These are phyloP conservation scores for Saprolegnia diclina DNA, from an alignment of 352 stramenopile genomes.

Conservation along the genomic window DNA sequence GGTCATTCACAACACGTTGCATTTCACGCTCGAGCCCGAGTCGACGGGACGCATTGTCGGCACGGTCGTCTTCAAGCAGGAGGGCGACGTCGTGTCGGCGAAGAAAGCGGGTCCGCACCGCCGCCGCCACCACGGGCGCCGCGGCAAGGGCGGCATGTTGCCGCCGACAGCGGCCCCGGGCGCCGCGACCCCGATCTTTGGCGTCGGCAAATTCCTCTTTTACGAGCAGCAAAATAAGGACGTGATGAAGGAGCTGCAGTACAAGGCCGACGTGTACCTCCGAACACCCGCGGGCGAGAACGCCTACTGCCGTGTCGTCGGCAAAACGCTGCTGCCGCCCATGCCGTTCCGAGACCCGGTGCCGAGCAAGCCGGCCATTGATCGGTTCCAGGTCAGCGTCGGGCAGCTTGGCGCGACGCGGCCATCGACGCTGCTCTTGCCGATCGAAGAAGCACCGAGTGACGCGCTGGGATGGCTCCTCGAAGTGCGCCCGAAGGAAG, in stretches of 20 bases:
- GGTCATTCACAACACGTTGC: constrained; percentile 48
- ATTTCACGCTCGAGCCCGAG: constrained; percentile 79
- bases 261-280: constrained; percentile 78
- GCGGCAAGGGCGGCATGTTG: constrained; percentile 30
- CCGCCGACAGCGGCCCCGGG: neutral
- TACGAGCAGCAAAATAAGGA: constrained; percentile 89
- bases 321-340: constrained; percentile 46
- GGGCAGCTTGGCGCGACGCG: constrained; percentile 42
- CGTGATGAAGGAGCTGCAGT: constrained; percentile 86
- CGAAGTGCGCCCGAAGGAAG: constrained; percentile 34
- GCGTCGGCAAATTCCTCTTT: constrained; percentile 75
- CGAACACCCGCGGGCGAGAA: constrained; percentile 57
- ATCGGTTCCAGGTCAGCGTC: constrained; percentile 29
- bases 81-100: constrained; percentile 25
- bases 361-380: constrained; percentile 32
- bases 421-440: constrained; percentile 53
- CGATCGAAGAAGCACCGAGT: constrained; percentile 63
- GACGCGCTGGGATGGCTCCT: constrained; percentile 55
- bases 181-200: constrained; percentile 60
- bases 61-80: constrained; percentile 63
- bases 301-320: constrained; percentile 68
- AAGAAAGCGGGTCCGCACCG: constrained; percentile 1
- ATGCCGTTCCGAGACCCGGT: constrained; percentile 30
- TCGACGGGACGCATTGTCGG: constrained; percentile 75
- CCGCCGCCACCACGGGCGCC: constrained; percentile 25